These are phyloP conservation scores for Geranium brycei DNA, from an alignment of 345 rosid genomes.

Conservation along the genomic window DNA sequence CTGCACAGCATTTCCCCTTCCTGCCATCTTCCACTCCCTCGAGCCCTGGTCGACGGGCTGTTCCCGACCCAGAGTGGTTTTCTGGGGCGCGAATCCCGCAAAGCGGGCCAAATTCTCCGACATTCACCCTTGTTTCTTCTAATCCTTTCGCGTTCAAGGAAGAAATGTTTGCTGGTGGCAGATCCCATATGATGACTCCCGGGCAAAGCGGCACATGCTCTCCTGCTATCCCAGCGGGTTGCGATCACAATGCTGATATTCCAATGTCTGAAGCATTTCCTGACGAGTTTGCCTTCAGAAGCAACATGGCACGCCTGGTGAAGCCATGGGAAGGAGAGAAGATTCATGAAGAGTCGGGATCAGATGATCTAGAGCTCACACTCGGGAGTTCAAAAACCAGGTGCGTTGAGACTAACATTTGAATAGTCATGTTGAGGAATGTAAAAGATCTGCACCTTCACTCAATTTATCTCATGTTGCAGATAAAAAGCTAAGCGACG, in stretches of 20 bases:
- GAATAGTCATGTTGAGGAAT: not conserved
- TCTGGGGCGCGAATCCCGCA: conserved; percentile 63
- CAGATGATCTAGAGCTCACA: conserved; percentile 95
- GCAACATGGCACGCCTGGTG: conserved; percentile 50
- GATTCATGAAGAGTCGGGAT: conserved; percentile 80
- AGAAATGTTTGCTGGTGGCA: conserved; percentile 47
- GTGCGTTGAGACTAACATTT: conserved; percentile 8
- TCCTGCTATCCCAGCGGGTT: conserved; percentile 65
- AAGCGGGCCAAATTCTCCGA: conserved; percentile 75
- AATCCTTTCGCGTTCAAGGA: conserved; percentile 69
- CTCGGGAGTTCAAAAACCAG: conserved; percentile 82
- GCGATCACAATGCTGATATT: conserved; percentile 68
- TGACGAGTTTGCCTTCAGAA: conserved; percentile 85
- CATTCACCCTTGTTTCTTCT: conserved; percentile 69
- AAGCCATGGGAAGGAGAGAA: conserved; percentile 99
- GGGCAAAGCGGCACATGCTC: conserved; percentile 97
- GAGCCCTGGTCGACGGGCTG: conserved; percentile 64
- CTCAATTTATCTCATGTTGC: not conserved
- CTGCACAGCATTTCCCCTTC: conserved; percentile 36
- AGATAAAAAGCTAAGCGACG: not conserved
- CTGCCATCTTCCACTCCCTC: conserved; percentile 87
- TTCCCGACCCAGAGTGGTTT: conserved; percentile 82
- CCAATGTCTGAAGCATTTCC: conserved; percentile 63
- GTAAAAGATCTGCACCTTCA: not conserved
- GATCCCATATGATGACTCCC: conserved; percentile 84